These are phyloP conservation scores for Hordeum pubiflorum DNA, from an alignment of 202 grass and related monocot species.

Conservation along the genomic window DNA sequence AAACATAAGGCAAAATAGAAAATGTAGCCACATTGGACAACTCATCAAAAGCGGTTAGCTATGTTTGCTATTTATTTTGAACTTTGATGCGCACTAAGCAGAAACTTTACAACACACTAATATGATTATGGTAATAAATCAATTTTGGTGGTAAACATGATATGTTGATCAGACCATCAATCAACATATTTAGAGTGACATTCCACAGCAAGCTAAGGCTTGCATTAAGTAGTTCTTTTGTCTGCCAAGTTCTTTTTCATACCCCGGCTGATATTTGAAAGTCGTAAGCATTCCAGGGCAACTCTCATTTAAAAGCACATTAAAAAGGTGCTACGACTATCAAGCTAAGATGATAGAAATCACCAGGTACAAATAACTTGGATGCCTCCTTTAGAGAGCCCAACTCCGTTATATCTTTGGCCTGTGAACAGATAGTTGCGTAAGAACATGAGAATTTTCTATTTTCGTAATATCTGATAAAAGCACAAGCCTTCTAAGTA, in stretches of 20 bases:
- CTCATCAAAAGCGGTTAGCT: neutral
- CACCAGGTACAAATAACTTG: conserved; percentile 95
- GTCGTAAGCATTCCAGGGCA: neutral
- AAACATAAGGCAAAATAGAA: conserved; percentile 6
- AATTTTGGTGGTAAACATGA: neutral
- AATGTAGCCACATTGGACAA: conserved; percentile 10
- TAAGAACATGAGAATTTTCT: conserved; percentile 23
- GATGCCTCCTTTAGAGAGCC: conserved; percentile 81
- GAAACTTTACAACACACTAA: neutral
- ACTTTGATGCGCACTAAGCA: neutral
- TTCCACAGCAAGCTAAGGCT: neutral
- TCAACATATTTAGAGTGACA: neutral
- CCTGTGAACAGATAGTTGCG: conserved; percentile 45
- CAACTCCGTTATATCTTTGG: conserved; percentile 83
- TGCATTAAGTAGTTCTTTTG: neutral
- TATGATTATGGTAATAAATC: neutral
- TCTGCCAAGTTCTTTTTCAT: neutral
- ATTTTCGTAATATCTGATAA: neutral
- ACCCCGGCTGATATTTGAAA: conserved; percentile 1
- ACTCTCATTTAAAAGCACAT: conserved; percentile 6
- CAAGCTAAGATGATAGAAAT: conserved; percentile 29
- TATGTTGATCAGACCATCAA: neutral
- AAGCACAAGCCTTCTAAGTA: neutral
- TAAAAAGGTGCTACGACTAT: neutral
- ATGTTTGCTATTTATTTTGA: neutral